phyloP scores from a whole-genome alignment of 805 yeast genomes.

The Wickerhamomyces tratensis region DNA sequence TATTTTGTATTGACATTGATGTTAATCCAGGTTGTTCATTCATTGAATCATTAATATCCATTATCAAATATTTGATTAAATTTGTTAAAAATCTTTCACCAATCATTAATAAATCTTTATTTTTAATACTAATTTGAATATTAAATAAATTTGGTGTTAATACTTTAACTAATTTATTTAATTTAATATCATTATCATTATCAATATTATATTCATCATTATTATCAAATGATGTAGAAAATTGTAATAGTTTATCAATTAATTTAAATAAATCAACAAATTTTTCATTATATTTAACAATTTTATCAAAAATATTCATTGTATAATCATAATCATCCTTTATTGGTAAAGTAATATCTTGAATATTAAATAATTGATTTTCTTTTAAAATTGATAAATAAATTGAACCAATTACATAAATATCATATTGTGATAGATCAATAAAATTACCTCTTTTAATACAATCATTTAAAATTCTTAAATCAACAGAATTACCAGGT shows the following conservation, averaged over 20 bases:
- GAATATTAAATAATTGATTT: conserved; percentile 44
- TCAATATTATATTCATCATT: too few relatives aligned
- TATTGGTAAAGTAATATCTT: conserved; percentile 42
- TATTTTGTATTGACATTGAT: too few relatives aligned
- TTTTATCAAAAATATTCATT: conserved; percentile 21
- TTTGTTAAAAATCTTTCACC: conserved; percentile 46
- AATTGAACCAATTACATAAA: conserved; percentile 33
- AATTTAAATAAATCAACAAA: conserved; percentile 11
- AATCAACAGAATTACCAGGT: conserved; percentile 43
- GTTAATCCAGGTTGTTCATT: too few relatives aligned
- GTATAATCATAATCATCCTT: conserved; percentile 39
- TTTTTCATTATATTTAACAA: conserved; percentile 23
- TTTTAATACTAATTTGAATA: conserved; percentile 29
- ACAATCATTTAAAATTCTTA: conserved; percentile 35
- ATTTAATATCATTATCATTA: background rate
- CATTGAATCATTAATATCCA: background rate
- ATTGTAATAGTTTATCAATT: background rate
- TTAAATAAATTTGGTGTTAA: conserved; percentile 50
- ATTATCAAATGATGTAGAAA: too few relatives aligned
- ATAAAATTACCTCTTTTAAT: conserved; percentile 45
- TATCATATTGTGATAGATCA: conserved; percentile 58
- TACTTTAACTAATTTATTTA: conserved; percentile 28
- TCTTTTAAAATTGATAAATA: conserved; percentile 37
- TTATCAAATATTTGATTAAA: background rate
- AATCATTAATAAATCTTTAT: conserved; percentile 37